Evolutionary conservation across 2,329 filamentous ascomycete genomes (phyloP), one percentile per base, ranked within the genome.

Genomic region (Ceratocystis variospora): DNA sequence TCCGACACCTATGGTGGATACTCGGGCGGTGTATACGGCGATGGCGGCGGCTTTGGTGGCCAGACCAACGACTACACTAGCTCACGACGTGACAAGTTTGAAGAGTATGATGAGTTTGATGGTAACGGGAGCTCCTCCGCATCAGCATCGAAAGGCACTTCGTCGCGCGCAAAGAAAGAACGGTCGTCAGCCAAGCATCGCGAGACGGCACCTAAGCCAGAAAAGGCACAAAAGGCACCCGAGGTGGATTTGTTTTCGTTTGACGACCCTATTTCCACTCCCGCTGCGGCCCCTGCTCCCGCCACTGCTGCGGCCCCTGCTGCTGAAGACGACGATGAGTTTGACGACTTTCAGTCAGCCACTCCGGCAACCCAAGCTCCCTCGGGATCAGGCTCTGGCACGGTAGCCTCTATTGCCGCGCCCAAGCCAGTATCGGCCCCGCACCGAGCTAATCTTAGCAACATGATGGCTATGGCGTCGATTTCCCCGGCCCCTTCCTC

Each of bases 71-170:
- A 90, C 63, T 95, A 88, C 71, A 78, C 83, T 67, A 80, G 71
- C 12, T 69, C 79, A 71, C 79, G 86, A 67, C 79, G 81, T 66
- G 91, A 95, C 70, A 84, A 87, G 70, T 99, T 96, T 71, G 93
- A 97, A 71, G 94, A 96, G 76, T 99, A 99, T 72, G 92, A 99
- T 73, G 94, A 99, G 76, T 93, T 87, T 72, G 93, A 97, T 66
- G 94, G 96, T 72, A 90, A 82, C 50, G 77, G 75, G 1, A 71
- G 74, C 63, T 78, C 82, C 67, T 19, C 53, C 7, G 76, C 83
- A 33, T 77, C 53, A 33, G 76, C 83, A 28, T 77, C 79, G 44
- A 83, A 80, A 73, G 77, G 79, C 70, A 48, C 28, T 25, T 28
- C 62, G 12, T 64, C 62, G 22, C 25, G 53, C 6, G n/a, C 66